Evolutionary conservation across 73 alveolate species (phyloP), one percentile per base, ranked within the genome.

Genomic region (Tetrahymena thermophila): DNA sequence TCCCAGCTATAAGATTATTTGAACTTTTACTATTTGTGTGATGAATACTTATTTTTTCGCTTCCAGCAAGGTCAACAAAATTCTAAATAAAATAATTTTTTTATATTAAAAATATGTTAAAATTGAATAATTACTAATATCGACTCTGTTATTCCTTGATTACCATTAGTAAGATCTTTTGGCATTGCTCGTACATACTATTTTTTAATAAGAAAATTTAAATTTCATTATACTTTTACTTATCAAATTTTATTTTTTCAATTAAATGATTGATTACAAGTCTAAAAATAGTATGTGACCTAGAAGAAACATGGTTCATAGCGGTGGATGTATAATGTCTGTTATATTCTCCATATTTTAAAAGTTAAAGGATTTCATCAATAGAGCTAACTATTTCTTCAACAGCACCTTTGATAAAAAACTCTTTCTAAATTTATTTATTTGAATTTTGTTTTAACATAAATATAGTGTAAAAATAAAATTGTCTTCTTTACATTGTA

Each of bases 11-110:
- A 94, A 34, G 40, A 96, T 44, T 37, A 83, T 84, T 31, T 34
- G 94, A 17, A 23, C 96, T 21, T 58, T 23, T 16, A 42, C 89
- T 43, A 19, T 6, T 71, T 7, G 89, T 71, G 31, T 71, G 35
- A 43, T 96, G 96, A 93, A 56, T 96, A 1, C 94, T 95, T 37
- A 98, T 97, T 85, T 98, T 98, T 95, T 99, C 99, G 96, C 99
- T 98, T 14, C 99, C 99, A 31, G 99, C 99, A 37, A 99, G 96
- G 96, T 99, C 99, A 14, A 99, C 99, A 96, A 99, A 98, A 93
- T 98, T 97, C 42, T 97, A 93, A 23, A 71, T 23, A 71, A 71
- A 71, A 56, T 56, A 16, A 56, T 21, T 71, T 35, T 35, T 44
- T 37, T 14, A 9, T 50, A 34, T 57, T 85, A 4, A 43, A 96